These are phyloP conservation scores for Sporisorium reilianum DNA, from an alignment of 1,284 basidiomycete genomes.

Conservation along the genomic window DNA sequence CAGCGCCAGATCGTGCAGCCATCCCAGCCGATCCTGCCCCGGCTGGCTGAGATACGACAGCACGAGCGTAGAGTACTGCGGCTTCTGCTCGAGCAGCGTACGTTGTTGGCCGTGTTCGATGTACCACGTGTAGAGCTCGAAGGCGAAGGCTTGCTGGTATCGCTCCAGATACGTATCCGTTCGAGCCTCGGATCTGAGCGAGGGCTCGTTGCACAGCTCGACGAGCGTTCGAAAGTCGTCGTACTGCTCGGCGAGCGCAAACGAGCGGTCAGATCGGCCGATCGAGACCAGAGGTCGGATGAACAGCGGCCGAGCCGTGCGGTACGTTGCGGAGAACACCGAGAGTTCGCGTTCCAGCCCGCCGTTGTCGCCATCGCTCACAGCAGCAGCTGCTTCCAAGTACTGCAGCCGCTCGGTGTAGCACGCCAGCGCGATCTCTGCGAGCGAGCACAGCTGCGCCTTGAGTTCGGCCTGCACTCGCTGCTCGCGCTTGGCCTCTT, in stretches of 20 bases:
- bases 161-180: slow-evolving; percentile 79
- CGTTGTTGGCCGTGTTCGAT: slow-evolving; percentile 76
- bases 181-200: slow-evolving; percentile 54
- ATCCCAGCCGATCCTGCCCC: slow-evolving; percentile 77
- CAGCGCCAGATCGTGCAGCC: slow-evolving; percentile 88
- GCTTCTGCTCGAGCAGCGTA: slow-evolving; percentile 80
- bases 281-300: slow-evolving; percentile 81
- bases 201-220: slow-evolving; percentile 78
- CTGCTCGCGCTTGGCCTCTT: slow-evolving; percentile 55
- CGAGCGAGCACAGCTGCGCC: slow-evolving; percentile 79
- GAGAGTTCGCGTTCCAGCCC: slow-evolving; percentile 72
- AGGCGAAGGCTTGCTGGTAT: slow-evolving; percentile 86
- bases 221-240: slow-evolving; percentile 85
- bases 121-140: slow-evolving; percentile 83
- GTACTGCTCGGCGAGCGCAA: slow-evolving; percentile 85
- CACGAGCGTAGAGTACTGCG: slow-evolving; percentile 76
- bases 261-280: slow-evolving; percentile 79
- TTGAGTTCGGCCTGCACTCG: slow-evolving; percentile 70
- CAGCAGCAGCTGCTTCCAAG: slow-evolving; percentile 56
- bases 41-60: slow-evolving; percentile 80
- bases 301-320: slow-evolving; percentile 78
- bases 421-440: slow-evolving; percentile 68
- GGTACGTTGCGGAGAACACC: slow-evolving; percentile 77
- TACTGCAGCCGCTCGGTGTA: slow-evolving; percentile 70
- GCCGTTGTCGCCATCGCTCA: slow-evolving; percentile 4